Base-by-base conservation (phyloP, 345 rosid genomes). In the Geranium brycei region DNA sequence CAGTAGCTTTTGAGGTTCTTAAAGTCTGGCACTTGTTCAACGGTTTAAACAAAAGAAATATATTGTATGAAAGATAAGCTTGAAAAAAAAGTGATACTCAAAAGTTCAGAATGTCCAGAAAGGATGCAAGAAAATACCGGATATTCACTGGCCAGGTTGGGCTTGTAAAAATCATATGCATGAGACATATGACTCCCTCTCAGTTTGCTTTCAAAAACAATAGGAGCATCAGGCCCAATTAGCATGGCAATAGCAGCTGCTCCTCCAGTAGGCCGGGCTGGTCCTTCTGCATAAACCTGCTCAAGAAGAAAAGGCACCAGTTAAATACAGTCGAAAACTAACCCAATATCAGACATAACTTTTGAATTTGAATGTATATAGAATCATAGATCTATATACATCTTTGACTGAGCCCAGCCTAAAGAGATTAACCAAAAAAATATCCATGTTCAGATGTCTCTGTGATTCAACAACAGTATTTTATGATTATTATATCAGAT, bases 241-340 rank as follows among this genome's bases (percentile, higher is more conserved):
- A 95, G 76, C 80, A 91, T 81, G 70, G 91, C 95, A 80, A 95
- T 82, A 0, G 99, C 97, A 65, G 93, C 99, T 4, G 99, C 99
- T 78, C 99, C 99, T 69, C 99, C 99, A 62, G 99, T 95, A 14
- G 99, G 97, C 40, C 99, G 81, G 2, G 99, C 99, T 0, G 99
- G 97, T 72, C 99, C 99, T 85, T 95, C 99, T 7, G 99, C 99
- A 76, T 95, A 95, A 60, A 95, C 99, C 99, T 95, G 91, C 32
- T 59, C 28, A 17, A 6, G 63, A 58, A 78, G 65, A 68, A 64
- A 65, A 31, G 60, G 28, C 60, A 68, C 58, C 19, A 64, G n/a
- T 51, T 19, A 61, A 60, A 31, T 14, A 31, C 4, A 19, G 16
- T 18, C 28, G 12, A 60, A 31, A 17, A 32, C 30, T 14, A 14